These are phyloP conservation scores for Amanita muscaria DNA, from an alignment of 768 basidiomycete genomes.

Conservation along the genomic window DNA sequence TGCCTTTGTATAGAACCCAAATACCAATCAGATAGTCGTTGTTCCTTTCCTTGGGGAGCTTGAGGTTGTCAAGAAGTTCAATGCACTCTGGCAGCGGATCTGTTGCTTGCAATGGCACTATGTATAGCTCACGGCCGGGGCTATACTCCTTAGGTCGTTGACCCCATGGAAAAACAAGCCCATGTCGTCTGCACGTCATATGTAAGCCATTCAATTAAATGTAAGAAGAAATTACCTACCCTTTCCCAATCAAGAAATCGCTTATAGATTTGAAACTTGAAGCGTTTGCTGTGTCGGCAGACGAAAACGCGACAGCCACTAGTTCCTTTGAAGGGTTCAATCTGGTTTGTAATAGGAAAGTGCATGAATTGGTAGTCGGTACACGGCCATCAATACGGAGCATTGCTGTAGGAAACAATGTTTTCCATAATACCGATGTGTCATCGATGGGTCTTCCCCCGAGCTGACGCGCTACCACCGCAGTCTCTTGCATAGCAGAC, in stretches of 20 bases:
- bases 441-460: constrained; percentile 57
- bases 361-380: constrained; percentile 60
- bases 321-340: constrained; percentile 74
- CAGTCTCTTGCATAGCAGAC: constrained; percentile 54
- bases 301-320: constrained; percentile 65
- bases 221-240: constrained; percentile 5
- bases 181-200: constrained; percentile 56
- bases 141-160: constrained; percentile 59
- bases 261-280: constrained; percentile 52
- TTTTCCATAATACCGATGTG: constrained; percentile 62
- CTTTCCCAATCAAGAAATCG: constrained; percentile 54
- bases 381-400: constrained; percentile 83
- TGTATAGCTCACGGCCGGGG: constrained; percentile 81
- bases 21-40: constrained; percentile 68
- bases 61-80: constrained; percentile 71
- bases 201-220: constrained; percentile 7
- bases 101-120: constrained; percentile 63
- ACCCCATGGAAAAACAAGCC: constrained; percentile 83
- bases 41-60: constrained; percentile 55
- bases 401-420: constrained; percentile 61
- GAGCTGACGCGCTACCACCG: constrained; percentile 66
- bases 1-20: constrained; percentile 81
- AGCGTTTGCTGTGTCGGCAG: constrained; percentile 34
- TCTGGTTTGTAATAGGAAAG: constrained; percentile 72
- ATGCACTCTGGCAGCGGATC: constrained; percentile 77